These are phyloP conservation scores for Thymus quinquecostatus DNA, from an alignment of 257 asterid genomes.

Conservation along the genomic window DNA sequence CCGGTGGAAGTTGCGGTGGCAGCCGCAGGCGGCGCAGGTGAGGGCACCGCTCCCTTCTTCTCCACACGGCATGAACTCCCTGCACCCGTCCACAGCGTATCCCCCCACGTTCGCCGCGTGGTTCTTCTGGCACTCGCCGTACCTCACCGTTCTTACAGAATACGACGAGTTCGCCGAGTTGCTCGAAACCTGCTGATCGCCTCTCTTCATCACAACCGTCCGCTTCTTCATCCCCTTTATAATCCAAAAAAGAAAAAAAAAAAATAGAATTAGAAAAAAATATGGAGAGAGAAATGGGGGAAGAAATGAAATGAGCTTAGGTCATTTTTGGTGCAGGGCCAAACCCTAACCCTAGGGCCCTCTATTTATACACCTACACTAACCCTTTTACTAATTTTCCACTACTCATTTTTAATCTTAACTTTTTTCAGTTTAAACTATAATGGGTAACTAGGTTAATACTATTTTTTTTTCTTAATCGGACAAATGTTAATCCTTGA, in stretches of 20 bases:
- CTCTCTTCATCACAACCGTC: constrained; percentile 47
- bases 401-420: background rate
- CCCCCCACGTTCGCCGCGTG: constrained; percentile 90
- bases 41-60: constrained; percentile 60
- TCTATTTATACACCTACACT: constrained; percentile 51
- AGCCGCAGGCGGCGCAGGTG: constrained; percentile 89
- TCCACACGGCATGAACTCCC: constrained; percentile 81
- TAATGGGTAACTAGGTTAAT: background rate
- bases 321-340: constrained; percentile 33
- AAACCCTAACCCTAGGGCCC: constrained; percentile 66
- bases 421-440: background rate
- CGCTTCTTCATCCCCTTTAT: constrained; percentile 34
- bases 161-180: constrained; percentile 42
- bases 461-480: background rate
- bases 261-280: constrained; percentile 11
- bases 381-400: constrained; percentile 13
- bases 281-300: background rate
- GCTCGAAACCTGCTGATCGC: constrained; percentile 29
- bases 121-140: constrained; percentile 88
- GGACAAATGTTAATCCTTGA: background rate
- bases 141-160: constrained; percentile 47
- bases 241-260: background rate
- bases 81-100: constrained; percentile 90
- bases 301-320: background rate
- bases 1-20: constrained; percentile 85